Evolutionary conservation across 2,329 filamentous ascomycete species (phyloP), one percentile per base, ranked within the genome.

Genomic region (Neopestalotiopsis sp.): DNA sequence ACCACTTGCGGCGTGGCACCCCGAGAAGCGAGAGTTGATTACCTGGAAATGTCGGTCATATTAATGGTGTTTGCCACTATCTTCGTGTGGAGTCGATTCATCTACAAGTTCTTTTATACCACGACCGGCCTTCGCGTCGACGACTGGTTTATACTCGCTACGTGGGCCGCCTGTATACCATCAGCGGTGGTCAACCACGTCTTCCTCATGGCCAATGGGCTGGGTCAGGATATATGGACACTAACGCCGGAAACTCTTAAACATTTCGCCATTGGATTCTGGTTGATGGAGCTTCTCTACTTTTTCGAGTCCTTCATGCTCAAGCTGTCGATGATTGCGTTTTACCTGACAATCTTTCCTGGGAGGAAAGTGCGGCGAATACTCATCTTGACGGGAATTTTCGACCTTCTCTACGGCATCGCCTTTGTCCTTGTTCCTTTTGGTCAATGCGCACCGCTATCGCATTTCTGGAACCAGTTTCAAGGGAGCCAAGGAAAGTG

Each of bases 271-370:
- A 69, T 76, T 32, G 73, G 73, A 20, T 78, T 78, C 34, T 75
- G 77, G 67, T 67, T 76, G 40, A 67, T 67, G 40, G 56, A 52
- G 32, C 52, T 60, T 2, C 57, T 74, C 61, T 78, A 78, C 69
- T 78, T 78, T 60, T 68, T 70, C 3, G 74, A 75, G 14, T 72
- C 77, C 2, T 71, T 73, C 4, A 65, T 78, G 20, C 75, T 75
- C 24, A 78, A 77, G 69, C 72, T 78, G 65, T 72, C 74, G 30
- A 77, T 78, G 57, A 70, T 78, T 5, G 75, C 69, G 49, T 71
- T 78, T 12, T 78, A 78, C 59, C 69, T 78, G n/a, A 76, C 75
- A 30, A 69, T 78, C 10, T 77, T 78, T 67, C 73, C 72, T 64
- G 77, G 75, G 72, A 72, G 64, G 17, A 73, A 73, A 2, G 24